Evolutionary conservation across 768 basidiomycete genomes (phyloP), one percentile per base, ranked within the genome.

Genomic region (Infundibulicybe gibba): DNA sequence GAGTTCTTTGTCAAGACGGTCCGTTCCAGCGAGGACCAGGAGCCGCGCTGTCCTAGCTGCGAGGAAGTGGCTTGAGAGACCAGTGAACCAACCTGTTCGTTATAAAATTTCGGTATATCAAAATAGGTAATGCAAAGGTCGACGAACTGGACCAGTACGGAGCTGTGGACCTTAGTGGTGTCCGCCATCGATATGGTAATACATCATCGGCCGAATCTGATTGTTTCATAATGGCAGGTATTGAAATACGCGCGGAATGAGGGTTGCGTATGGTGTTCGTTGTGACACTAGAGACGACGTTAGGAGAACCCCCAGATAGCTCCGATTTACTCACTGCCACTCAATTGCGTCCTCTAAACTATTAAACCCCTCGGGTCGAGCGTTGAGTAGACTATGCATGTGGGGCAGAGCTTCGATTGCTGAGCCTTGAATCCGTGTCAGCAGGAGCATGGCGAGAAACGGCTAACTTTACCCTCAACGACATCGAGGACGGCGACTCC

Each of bases 321-420:
- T 32, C 6, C 37, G 17, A 33, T 17, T 19, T 8, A 75, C 94
- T 59, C 65, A 97, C 94, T 98, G 95, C 97, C 97, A 99, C 49
- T 90, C 85, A 35, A 99, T 82, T 0, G 88, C 94, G 44, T 87
- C 87, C 60, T 94, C 88, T 6, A 86, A 67, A 38, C 79, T 88
- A 44, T 81, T 78, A 62, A 98, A 99, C 0, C 87, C n/a, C 41
- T 83, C 84, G 6, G 95, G 97, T 10, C 94, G 81, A 20, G 84
- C 80, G 48, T 88, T 86, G 25, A 99, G 76, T 32, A 98, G 80
- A 35, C 75, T 81, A 49, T 90, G 83, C 97, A 99, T 99, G 55
- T 90, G 80, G 0, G 92, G 90, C 11, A 99, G 76, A 1, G 94
- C 92, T 39, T 97, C 97, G 25, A 97, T 71, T 0, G 97, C 94